These are phyloP conservation scores for Phytopythium kandeliae DNA, from an alignment of 352 stramenopile species.

Conservation along the genomic window DNA sequence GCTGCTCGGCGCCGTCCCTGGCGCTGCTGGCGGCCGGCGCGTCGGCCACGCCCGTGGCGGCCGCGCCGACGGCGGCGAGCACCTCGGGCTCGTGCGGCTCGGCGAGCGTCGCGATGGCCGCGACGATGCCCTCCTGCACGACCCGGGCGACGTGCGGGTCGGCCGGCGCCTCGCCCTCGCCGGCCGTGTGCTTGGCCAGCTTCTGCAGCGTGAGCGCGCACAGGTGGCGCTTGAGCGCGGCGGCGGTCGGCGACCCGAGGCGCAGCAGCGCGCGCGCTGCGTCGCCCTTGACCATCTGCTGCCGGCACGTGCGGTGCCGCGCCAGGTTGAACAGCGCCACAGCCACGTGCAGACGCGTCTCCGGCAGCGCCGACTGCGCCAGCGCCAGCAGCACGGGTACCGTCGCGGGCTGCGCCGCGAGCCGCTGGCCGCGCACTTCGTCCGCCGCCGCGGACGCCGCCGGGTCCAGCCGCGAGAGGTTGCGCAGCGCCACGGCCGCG, in stretches of 20 bases:
- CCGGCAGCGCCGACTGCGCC: conserved; percentile 27
- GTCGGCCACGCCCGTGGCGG: conserved; percentile 13
- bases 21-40: conserved; percentile 1
- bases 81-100: conserved; percentile 58
- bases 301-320: conserved; percentile 41
- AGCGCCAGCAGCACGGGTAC: conserved; percentile 58
- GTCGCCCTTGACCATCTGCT: conserved; percentile 70
- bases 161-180: conserved; percentile 9
- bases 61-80: conserved; percentile 26
- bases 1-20: conserved; percentile 9
- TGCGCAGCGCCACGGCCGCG: conserved; percentile 56
- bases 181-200: conserved; percentile 32
- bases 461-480: conserved; percentile 45
- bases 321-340: conserved; percentile 66
- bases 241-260: conserved; percentile 32
- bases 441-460: conserved; percentile 8
- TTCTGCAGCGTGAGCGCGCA: conserved; percentile 55
- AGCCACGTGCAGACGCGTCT: conserved; percentile 66
- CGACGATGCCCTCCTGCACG: conserved; percentile 64
- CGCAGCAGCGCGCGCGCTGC: conserved; percentile 66
- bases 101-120: conserved; percentile 47
- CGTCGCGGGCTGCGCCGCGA: conserved; percentile 40
- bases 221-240: conserved; percentile 55
- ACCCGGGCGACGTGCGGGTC: conserved; percentile 53
- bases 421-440: conserved; percentile 50